Evolutionary conservation across 2,329 filamentous ascomycete genomes (phyloP).

Genomic region (Diplodia scrobiculata): DNA sequence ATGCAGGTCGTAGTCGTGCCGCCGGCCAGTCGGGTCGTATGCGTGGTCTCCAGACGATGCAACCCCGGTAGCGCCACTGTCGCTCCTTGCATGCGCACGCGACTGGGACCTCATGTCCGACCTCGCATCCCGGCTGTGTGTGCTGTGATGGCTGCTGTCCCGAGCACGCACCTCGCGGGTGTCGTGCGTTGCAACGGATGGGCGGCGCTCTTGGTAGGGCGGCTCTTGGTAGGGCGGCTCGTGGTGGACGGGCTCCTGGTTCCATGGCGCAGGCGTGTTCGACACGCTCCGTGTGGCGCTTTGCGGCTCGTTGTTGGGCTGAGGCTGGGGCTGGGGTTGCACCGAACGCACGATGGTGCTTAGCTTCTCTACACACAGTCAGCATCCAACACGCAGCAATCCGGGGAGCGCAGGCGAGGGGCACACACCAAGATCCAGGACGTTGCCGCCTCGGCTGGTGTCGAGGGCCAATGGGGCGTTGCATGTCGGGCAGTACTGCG

Average conservation of each 20-base stretch:
- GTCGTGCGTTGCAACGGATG: constrained; percentile 22
- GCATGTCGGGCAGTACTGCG: constrained; percentile 91
- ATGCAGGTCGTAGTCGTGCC: constrained; percentile 93
- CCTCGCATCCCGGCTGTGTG: constrained; percentile 32
- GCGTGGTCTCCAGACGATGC: constrained; percentile 81
- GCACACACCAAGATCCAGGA: constrained; percentile 79
- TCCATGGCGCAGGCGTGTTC: constrained; percentile 66
- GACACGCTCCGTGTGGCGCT: constrained; percentile 36
- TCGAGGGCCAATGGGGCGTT: constrained; percentile 89
- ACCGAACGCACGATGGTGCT: constrained; percentile 88
- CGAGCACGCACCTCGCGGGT: constrained; percentile 32
- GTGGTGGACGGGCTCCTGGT: constrained; percentile 45
- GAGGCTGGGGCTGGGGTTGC: constrained; percentile 47
- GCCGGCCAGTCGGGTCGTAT: constrained; percentile 67
- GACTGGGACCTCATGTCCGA: constrained; percentile 44
- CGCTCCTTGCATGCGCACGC: constrained; percentile 67
- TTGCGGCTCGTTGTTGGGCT: constrained; percentile 6
- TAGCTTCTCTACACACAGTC: constrained; percentile 73
- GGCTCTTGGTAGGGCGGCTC: neutral
- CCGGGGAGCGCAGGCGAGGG: constrained; percentile 31
- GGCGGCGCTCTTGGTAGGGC: constrained; percentile 43
- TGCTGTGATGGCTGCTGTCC: constrained; percentile 36
- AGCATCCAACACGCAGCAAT: constrained; percentile 30
- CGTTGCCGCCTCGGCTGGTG: constrained; percentile 88
- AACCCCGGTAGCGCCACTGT: constrained; percentile 61